These are phyloP conservation scores for Nannizziopsis barbatae DNA, from an alignment of 2,329 filamentous ascomycete genomes.

Conservation along the genomic window DNA sequence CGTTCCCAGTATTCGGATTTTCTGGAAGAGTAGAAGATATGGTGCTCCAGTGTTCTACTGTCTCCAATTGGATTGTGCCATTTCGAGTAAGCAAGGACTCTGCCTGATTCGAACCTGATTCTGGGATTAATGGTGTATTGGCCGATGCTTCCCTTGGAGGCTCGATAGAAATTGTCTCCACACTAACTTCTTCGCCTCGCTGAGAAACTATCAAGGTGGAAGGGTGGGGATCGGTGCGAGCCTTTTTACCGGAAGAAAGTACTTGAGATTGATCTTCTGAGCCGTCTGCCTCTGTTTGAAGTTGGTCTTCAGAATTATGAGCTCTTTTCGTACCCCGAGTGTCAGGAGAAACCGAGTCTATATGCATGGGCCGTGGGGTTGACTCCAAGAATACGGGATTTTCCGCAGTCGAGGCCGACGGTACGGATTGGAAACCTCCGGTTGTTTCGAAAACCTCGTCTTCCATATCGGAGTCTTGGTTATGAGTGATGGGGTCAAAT, in stretches of 20 bases:
- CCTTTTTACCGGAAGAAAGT: slow-evolving; percentile 4
- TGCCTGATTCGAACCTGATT: background rate
- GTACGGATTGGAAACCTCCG: background rate
- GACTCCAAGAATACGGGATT: background rate
- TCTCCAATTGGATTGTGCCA: background rate
- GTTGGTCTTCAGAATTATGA: background rate
- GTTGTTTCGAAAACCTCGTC: background rate
- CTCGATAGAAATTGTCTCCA: background rate
- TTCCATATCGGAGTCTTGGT: background rate
- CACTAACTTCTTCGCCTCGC: background rate
- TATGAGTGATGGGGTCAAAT: slow-evolving; percentile 16
- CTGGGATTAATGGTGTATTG: background rate
- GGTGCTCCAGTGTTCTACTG: slow-evolving; percentile 1
- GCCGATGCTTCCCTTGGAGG: background rate
- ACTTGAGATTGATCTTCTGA: background rate
- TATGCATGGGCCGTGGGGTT: background rate
- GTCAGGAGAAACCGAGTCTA: background rate
- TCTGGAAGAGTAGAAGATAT: background rate
- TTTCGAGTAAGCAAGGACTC: background rate
- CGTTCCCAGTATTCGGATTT: slow-evolving; percentile 12
- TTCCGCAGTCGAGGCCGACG: background rate
- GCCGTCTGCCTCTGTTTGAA: background rate
- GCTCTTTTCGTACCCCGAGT: background rate
- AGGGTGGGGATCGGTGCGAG: background rate
- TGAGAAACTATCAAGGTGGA: background rate